phyloP scores from a whole-genome alignment of 345 rosid species.

The Psidium friedrichsthalianum region DNA sequence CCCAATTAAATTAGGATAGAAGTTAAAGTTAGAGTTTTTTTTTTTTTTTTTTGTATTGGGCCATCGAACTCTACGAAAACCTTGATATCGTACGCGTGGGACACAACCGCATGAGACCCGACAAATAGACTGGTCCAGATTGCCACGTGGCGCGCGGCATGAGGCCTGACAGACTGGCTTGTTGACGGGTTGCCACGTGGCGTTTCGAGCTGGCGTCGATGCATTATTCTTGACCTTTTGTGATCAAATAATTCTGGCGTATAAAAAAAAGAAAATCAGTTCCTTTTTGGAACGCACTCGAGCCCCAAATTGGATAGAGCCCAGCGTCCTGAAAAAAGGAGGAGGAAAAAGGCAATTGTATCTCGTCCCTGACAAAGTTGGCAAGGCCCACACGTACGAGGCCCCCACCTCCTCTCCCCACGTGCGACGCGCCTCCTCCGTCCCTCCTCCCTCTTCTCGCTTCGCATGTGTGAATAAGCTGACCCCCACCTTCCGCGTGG shows the following conservation, averaged over 20 bases:
- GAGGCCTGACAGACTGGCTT: background rate
- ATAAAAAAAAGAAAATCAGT: background rate
- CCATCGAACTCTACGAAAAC: too few relatives aligned
- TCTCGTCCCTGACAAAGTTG: background rate
- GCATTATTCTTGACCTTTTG: background rate
- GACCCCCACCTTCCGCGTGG: background rate
- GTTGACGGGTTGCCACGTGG: background rate
- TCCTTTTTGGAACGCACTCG: background rate
- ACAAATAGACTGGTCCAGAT: background rate
- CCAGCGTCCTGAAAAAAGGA: background rate
- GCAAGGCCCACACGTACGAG: background rate
- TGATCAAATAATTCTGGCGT: background rate
- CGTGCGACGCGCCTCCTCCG: background rate
- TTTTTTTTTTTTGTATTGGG: too few relatives aligned
- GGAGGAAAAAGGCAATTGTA: background rate
- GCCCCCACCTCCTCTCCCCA: background rate
- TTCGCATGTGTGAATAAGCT: background rate
- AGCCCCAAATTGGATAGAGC: background rate
- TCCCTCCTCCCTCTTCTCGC: background rate
- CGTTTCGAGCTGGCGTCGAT: background rate
- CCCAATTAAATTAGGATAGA: too few relatives aligned
- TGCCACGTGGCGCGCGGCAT: background rate
- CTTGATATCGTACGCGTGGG: background rate
- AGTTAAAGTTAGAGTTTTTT: too few relatives aligned
- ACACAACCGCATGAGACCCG: background rate